Percentiles rank a stretch among this genome's conserved stretches.
These are phyloP conservation scores for Aspergillus sp. DNA, from an alignment of 2,329 filamentous ascomycete species.

Conservation along the genomic window DNA sequence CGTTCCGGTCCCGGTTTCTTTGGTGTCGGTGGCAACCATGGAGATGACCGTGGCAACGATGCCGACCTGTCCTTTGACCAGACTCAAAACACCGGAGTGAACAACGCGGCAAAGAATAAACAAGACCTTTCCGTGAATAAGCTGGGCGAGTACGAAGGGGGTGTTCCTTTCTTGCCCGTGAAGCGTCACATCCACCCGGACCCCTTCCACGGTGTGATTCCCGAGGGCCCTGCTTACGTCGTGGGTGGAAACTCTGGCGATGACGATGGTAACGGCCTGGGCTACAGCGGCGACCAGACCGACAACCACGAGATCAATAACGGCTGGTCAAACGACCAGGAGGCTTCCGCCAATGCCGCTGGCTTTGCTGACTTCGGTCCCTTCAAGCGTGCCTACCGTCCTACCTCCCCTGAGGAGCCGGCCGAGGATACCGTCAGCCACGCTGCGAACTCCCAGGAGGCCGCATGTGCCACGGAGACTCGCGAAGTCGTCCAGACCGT, in stretches of 20 bases:
- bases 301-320: neutral
- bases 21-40: slow-evolving; percentile 4
- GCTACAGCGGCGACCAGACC: too few species aligned
- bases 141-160: too few species aligned
- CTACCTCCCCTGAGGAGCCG: neutral
- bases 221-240: too few species aligned
- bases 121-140: neutral
- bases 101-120: neutral
- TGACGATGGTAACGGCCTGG: too few species aligned
- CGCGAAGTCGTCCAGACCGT: slow-evolving; percentile 28
- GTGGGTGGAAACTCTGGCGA: too few species aligned
- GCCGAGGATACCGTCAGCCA: slow-evolving; percentile 1
- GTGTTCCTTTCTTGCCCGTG: neutral
- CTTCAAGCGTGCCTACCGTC: neutral
- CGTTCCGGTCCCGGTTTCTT: neutral
- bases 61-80: neutral
- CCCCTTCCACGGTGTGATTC: too few species aligned
- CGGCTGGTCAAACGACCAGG: neutral
- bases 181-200: neutral
- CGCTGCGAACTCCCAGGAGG: neutral
- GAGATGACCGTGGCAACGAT: neutral
- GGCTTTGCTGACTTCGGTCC: neutral
- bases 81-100: neutral
- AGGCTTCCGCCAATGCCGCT: neutral
- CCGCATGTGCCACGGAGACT: slow-evolving; percentile 16